Conservation (phyloP, 176 grass and related monocot species). For the Avena insularis region DNA sequence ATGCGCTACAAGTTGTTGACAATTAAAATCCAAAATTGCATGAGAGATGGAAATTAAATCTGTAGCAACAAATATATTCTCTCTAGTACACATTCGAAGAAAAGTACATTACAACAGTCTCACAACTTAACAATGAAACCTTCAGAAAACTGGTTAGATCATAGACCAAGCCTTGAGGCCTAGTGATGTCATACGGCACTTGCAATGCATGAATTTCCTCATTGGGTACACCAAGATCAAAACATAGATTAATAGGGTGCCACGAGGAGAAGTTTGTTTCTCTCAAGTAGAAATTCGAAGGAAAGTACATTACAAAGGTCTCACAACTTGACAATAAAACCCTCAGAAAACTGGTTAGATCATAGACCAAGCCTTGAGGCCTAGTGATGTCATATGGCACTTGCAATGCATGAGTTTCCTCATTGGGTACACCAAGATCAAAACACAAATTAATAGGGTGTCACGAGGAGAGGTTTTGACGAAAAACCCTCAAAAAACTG, state of each 20-base stretch:
- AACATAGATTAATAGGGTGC: not conserved
- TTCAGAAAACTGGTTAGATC: conserved; percentile 34
- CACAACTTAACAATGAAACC: not conserved
- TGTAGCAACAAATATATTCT: conserved; percentile 5
- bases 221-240: conserved; percentile 1
- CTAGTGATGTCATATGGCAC: conserved; percentile 35
- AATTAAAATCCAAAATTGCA: not conserved
- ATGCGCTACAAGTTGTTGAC: not conserved
- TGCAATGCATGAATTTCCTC: conserved; percentile 35
- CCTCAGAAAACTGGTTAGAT: conserved; percentile 31
- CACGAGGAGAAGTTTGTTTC: not conserved
- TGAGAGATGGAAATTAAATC: not conserved
- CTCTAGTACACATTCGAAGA: not conserved
- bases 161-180: not conserved
- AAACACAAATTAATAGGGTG: not conserved
- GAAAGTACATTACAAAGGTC: not conserved
- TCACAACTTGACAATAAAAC: not conserved
- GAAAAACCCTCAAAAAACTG: not conserved
- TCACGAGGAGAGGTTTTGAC: not conserved
- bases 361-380: conserved; percentile 14
- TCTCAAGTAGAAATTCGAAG: not conserved
- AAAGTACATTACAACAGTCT: not conserved
- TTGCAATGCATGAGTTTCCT: conserved; percentile 36
- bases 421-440: conserved; percentile 9
- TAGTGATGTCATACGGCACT: conserved; percentile 37